Conservation (phyloP, 2,329 filamentous ascomycete species). For the Cryoendolithus antarcticus region DNA sequence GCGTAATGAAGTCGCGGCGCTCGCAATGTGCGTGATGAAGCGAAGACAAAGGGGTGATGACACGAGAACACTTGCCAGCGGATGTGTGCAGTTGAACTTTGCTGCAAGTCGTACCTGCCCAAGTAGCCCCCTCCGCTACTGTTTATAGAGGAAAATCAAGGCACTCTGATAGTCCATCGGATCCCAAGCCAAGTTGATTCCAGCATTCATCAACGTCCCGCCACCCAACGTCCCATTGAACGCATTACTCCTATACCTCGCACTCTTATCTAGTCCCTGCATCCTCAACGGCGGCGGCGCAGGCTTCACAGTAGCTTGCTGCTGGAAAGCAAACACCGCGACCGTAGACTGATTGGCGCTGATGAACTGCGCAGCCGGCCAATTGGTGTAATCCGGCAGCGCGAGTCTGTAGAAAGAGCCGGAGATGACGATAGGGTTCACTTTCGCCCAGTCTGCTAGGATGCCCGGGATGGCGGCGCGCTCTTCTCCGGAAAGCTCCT, state of each 20-base stretch:
- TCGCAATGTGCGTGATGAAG: no score
- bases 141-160: constrained; percentile 42
- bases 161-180: constrained; percentile 44
- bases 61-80: no score
- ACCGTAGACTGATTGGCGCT: constrained; percentile 38
- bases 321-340: constrained; percentile 50
- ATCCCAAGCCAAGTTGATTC: constrained; percentile 41
- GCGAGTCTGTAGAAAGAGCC: constrained; percentile 49
- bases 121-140: no score
- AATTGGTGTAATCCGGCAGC: constrained; percentile 47
- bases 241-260: constrained; percentile 40
- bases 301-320: constrained; percentile 41
- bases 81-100: no score
- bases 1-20: no score
- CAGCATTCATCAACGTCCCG: constrained; percentile 50
- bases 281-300: constrained; percentile 40
- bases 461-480: constrained; percentile 40
- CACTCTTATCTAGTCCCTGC: constrained; percentile 43
- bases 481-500: constrained; percentile 40
- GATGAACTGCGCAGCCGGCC: constrained; percentile 50
- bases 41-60: no score
- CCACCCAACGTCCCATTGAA: constrained; percentile 44
- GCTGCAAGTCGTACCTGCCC: no score
- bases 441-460: constrained; percentile 40
- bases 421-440: constrained; percentile 47